Percentiles rank a stretch among this genome's conserved stretches.
These are phyloP conservation scores for Tetrapisispora pingtungensis DNA, from an alignment of 805 yeast species.

Conservation along the genomic window DNA sequence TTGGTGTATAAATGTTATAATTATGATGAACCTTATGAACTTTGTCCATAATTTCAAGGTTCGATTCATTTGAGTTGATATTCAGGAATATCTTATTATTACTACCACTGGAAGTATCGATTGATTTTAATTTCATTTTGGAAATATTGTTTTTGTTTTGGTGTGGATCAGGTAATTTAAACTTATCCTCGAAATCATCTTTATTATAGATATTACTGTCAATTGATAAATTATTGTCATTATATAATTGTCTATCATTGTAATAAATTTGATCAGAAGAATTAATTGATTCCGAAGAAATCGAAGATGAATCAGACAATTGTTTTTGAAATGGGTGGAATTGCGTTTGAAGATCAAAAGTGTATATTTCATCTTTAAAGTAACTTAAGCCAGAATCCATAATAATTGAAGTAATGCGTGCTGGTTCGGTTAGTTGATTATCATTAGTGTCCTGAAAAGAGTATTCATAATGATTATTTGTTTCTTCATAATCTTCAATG, in stretches of 20 bases:
- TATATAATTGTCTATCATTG: neutral
- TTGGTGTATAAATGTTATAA: conserved; percentile 3
- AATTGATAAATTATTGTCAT: neutral
- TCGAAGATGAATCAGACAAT: neutral
- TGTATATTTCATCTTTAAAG: conserved; percentile 3
- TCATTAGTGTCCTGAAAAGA: neutral
- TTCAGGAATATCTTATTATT: neutral
- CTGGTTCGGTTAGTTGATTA: neutral
- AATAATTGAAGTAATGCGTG: conserved; percentile 4
- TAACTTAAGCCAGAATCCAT: conserved; percentile 2
- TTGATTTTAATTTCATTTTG: neutral
- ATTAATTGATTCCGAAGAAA: neutral
- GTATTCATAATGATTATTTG: neutral
- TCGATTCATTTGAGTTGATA: neutral
- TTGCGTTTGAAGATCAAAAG: conserved; percentile 2
- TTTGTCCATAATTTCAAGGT: conserved; percentile 1
- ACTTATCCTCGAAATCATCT: neutral
- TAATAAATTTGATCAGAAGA: too few relatives aligned
- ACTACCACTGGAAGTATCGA: neutral
- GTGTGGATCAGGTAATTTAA: neutral
- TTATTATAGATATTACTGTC: neutral
- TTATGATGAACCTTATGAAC: conserved; percentile 3
- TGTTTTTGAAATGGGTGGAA: conserved; percentile 1
- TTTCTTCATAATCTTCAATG: neutral
- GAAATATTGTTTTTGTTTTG: neutral